A percentile compares a stretch with the other conserved stretches of the same genome.
Evolutionary conservation across 2,329 filamentous ascomycete genomes (phyloP).

Genomic region (Aspergillus flavus): DNA sequence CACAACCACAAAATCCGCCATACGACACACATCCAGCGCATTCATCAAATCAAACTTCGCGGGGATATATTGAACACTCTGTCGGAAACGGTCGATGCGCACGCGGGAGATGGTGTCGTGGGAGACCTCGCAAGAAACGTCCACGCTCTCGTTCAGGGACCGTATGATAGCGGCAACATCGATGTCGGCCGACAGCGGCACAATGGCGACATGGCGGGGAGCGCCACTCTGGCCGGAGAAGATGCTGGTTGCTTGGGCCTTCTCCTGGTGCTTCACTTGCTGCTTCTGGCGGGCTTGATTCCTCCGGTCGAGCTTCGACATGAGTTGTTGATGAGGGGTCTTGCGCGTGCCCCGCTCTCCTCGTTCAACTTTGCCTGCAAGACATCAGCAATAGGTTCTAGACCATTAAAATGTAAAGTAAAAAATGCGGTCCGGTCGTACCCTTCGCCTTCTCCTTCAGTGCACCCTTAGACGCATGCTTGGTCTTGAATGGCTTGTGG

Average conservation of each 20-base stretch:
- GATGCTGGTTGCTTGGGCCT: constrained; percentile 74
- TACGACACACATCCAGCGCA: constrained; percentile 80
- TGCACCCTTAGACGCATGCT: constrained; percentile 84
- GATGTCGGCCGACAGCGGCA: constrained; percentile 77
- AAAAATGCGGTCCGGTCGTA: constrained; percentile 35
- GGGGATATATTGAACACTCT: constrained; percentile 85
- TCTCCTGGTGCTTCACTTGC: constrained; percentile 78
- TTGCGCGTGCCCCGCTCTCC: constrained; percentile 75
- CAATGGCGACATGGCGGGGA: constrained; percentile 82
- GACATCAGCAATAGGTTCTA: constrained; percentile 17
- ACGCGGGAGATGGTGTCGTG: constrained; percentile 64
- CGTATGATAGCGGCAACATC: constrained; percentile 69
- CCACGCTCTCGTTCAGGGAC: constrained; percentile 75
- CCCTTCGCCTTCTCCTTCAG: constrained; percentile 85
- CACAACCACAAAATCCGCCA: constrained; percentile 89
- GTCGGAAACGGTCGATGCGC: constrained; percentile 87
- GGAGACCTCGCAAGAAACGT: constrained; percentile 68
- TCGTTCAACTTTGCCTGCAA: constrained; percentile 72
- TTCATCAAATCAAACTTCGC: constrained; percentile 72
- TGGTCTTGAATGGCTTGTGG: constrained; percentile 91
- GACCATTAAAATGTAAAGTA: not conserved
- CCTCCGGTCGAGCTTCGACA: constrained; percentile 93
- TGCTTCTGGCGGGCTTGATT: constrained; percentile 94
- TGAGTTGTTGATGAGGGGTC: constrained; percentile 92
- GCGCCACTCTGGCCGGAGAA: constrained; percentile 87